Conservation (phyloP, 371 early-diverging fungal species). For the Mortierella sp. region DNA sequence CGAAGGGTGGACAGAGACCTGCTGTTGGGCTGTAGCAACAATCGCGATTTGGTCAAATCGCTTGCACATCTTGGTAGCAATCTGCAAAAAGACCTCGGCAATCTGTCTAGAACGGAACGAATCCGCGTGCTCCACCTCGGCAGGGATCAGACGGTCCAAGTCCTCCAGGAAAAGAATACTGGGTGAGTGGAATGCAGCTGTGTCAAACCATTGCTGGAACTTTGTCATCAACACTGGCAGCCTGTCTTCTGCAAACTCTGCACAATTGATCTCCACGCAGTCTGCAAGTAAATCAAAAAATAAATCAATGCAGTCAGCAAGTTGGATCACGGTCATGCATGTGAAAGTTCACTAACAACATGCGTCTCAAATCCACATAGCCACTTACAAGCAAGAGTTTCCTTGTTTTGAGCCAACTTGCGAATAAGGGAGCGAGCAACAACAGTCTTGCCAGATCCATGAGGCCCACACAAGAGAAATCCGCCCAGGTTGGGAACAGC, state of each 20-base stretch:
- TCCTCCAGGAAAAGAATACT: conserved; percentile 96
- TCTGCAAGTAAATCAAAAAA: conserved; percentile 47
- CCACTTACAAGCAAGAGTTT: conserved; percentile 72
- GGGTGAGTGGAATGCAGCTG: conserved; percentile 85
- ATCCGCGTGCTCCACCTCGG: conserved; percentile 86
- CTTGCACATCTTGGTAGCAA: conserved; percentile 60
- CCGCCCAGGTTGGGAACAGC: conserved; percentile 75
- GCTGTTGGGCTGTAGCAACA: conserved; percentile 80
- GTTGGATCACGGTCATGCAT: conserved; percentile 6
- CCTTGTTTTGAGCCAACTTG: conserved; percentile 57
- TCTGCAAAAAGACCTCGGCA: conserved; percentile 74
- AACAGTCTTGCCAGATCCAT: conserved; percentile 91
- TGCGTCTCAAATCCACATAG: background rate
- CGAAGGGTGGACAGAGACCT: conserved; percentile 74
- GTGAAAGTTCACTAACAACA: background rate
- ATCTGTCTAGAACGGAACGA: conserved; percentile 79
- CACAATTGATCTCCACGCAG: conserved; percentile 74
- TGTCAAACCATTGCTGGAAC: conserved; percentile 75
- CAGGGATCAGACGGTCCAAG: conserved; percentile 92
- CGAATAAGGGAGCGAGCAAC: conserved; percentile 69
- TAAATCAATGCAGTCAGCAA: background rate
- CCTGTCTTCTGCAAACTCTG: conserved; percentile 73
- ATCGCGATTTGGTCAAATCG: conserved; percentile 69
- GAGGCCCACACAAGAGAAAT: conserved; percentile 83
- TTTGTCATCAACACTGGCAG: conserved; percentile 74